phyloP scores from a whole-genome alignment of 768 basidiomycete genomes.

The Boletus rubroflammeus region DNA sequence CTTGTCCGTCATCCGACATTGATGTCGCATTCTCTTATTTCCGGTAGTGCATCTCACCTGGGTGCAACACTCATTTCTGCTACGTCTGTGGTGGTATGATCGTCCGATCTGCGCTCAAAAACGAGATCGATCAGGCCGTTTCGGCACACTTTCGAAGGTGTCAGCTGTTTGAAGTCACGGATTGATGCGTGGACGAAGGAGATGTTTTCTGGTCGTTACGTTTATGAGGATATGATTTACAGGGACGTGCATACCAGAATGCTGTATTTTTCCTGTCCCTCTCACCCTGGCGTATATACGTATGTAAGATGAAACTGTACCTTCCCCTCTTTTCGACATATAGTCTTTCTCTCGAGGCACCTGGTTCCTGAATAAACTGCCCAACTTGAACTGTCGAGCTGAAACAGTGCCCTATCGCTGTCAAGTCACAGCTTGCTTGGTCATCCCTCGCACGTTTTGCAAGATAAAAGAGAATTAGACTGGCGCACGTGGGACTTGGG shows the following conservation, averaged over 20 bases:
- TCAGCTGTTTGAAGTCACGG: slow-evolving; percentile 32
- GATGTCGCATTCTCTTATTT: not conserved
- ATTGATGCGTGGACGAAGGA: not conserved
- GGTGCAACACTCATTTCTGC: slow-evolving; percentile 61
- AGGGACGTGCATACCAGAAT: too few species aligned
- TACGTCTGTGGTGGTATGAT: slow-evolving; percentile 49
- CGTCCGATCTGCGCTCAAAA: slow-evolving; percentile 34
- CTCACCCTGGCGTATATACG: not conserved
- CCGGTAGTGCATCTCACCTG: slow-evolving; percentile 49
- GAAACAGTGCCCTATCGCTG: too few species aligned
- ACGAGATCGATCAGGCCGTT: slow-evolving; percentile 30
- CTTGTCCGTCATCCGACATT: not conserved
- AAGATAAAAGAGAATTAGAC: too few species aligned
- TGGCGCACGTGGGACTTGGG: too few species aligned
- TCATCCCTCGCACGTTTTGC: too few species aligned
- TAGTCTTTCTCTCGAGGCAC: too few species aligned
- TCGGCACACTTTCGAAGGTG: slow-evolving; percentile 35
- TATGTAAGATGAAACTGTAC: not conserved
- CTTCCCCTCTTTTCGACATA: not conserved
- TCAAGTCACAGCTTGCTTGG: too few species aligned
- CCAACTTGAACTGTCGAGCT: too few species aligned
- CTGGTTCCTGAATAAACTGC: too few species aligned
- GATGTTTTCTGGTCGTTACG: not conserved
- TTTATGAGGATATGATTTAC: not conserved
- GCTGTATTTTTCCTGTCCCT: too few species aligned